These are phyloP conservation scores for Eleusine coracana DNA, from an alignment of 176 grass and related monocot genomes.

Conservation along the genomic window DNA sequence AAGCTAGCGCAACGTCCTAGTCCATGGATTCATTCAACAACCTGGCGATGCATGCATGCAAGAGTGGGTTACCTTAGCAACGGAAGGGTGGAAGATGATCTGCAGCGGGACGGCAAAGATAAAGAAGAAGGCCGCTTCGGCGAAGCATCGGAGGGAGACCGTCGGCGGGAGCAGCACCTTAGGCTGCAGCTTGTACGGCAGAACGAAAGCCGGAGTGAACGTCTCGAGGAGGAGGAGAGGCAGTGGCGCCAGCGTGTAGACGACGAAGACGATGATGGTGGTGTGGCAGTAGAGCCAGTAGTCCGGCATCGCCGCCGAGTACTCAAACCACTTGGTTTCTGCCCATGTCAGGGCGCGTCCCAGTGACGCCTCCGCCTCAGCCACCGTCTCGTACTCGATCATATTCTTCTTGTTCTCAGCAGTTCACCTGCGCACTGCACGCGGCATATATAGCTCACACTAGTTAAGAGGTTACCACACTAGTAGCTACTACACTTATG, in stretches of 20 bases:
- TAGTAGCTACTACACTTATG: background rate
- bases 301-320: background rate
- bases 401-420: background rate
- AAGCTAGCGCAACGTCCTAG: background rate
- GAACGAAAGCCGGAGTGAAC: background rate
- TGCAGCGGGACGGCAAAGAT: background rate
- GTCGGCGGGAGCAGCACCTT: background rate
- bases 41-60: background rate
- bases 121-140: background rate
- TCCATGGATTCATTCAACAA: background rate
- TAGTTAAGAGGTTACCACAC: background rate
- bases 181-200: background rate
- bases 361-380: background rate
- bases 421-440: background rate
- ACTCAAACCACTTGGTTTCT: background rate
- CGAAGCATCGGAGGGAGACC: background rate
- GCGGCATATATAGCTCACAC: too few relatives aligned
- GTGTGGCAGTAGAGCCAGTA: background rate
- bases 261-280: background rate
- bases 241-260: background rate
- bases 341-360: background rate
- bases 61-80: background rate
- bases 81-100: background rate
- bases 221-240: background rate
- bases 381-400: background rate